Conservation (phyloP, 169 alveolate genomes). For the Cryptosporidium felis region DNA sequence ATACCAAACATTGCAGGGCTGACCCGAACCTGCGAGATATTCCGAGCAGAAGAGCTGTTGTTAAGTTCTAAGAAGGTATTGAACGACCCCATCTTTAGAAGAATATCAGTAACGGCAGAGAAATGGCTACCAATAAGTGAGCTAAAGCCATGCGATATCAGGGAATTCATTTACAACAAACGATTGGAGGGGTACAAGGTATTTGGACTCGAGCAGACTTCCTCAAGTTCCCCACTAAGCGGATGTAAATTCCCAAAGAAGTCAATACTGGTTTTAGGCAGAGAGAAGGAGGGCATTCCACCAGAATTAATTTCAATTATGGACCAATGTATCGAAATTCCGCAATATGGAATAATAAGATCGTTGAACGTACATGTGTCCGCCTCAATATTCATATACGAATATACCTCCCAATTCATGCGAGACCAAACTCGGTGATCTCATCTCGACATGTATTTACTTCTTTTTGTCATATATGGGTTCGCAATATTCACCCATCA, state of each 20-base stretch:
- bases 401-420: slow-evolving; percentile 81
- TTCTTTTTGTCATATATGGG: not conserved
- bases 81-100: slow-evolving; percentile 81
- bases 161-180: slow-evolving; percentile 75
- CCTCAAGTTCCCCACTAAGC: slow-evolving; percentile 79
- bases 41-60: slow-evolving; percentile 77
- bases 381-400: slow-evolving; percentile 89
- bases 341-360: slow-evolving; percentile 88
- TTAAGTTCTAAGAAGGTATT: slow-evolving; percentile 74
- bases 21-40: slow-evolving; percentile 90
- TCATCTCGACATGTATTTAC: too few species aligned
- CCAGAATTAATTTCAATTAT: slow-evolving; percentile 81
- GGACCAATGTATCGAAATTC: slow-evolving; percentile 90
- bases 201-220: slow-evolving; percentile 90
- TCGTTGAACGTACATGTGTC: slow-evolving; percentile 93
- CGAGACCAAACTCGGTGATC: not conserved
- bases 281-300: slow-evolving; percentile 93
- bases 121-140: slow-evolving; percentile 89
- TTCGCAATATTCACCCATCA: slow-evolving; percentile 18
- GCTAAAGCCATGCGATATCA: slow-evolving; percentile 74
- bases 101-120: slow-evolving; percentile 89
- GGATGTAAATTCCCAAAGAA: slow-evolving; percentile 84
- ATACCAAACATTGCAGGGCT: slow-evolving; percentile 91
- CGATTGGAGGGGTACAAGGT: slow-evolving; percentile 83
- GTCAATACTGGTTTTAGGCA: slow-evolving; percentile 86